Evolutionary conservation across 1,284 basidiomycete genomes (phyloP).

Genomic region (Cutaneotrichosporon sp.): DNA sequence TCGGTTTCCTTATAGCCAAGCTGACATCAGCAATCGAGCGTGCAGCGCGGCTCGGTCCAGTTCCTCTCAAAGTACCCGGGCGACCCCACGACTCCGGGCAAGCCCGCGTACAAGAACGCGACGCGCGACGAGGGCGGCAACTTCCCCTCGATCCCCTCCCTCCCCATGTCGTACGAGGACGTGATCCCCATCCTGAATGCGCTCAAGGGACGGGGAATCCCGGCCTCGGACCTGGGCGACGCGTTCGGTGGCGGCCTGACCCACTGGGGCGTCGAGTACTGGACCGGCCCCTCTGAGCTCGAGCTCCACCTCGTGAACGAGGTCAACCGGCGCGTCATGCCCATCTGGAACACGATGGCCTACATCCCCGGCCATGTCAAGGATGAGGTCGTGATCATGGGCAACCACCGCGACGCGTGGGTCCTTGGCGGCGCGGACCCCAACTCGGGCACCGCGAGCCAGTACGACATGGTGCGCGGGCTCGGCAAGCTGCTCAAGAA

Average conservation of each 20-base stretch:
- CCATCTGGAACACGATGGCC: conserved; percentile 69
- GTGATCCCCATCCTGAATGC: conserved; percentile 56
- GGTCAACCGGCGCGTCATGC: conserved; percentile 74
- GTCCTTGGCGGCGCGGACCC: conserved; percentile 83
- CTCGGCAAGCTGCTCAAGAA: conserved; percentile 68
- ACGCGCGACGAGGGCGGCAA: conserved; percentile 69
- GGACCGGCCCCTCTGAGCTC: conserved; percentile 57
- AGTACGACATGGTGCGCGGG: conserved; percentile 81
- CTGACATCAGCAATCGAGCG: conserved; percentile 58
- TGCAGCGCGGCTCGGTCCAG: conserved; percentile 86
- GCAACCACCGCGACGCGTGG: conserved; percentile 76
- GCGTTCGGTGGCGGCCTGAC: conserved; percentile 57
- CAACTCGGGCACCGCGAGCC: conserved; percentile 79
- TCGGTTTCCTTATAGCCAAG: no score
- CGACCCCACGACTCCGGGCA: conserved; percentile 69
- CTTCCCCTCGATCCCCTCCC: conserved; percentile 77
- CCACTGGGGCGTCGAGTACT: conserved; percentile 57
- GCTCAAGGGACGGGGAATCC: conserved; percentile 49
- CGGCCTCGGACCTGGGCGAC: conserved; percentile 49
- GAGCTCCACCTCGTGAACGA: conserved; percentile 55
- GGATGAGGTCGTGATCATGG: conserved; percentile 82
- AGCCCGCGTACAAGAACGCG: conserved; percentile 81
- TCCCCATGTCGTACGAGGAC: conserved; percentile 59
- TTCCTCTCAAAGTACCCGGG: conserved; percentile 70
- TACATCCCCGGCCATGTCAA: conserved; percentile 84